Percentiles rank a stretch among this genome's conserved stretches.
These are phyloP conservation scores for Coemansia sp. DNA, from an alignment of 192 early-diverging fungal genomes.

Conservation along the genomic window DNA sequence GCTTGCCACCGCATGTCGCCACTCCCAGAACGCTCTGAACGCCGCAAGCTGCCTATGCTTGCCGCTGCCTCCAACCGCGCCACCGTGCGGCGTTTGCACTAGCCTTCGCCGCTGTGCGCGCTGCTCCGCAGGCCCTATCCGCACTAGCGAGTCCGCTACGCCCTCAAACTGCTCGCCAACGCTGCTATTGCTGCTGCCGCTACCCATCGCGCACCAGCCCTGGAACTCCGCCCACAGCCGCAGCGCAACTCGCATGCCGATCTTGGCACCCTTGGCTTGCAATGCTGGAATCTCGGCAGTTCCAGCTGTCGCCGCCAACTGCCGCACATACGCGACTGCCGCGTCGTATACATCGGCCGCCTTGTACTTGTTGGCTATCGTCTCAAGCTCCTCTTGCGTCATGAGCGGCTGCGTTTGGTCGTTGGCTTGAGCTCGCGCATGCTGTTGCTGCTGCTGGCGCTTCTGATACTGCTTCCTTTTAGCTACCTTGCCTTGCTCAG, in stretches of 20 bases:
- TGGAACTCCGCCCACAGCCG: slow-evolving; percentile 36
- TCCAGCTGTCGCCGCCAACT: slow-evolving; percentile 10
- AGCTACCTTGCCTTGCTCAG: not conserved
- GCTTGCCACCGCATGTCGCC: not conserved
- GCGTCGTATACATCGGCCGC: slow-evolving; percentile 10
- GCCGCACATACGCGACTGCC: not conserved
- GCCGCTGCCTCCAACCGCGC: not conserved
- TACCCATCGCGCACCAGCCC: slow-evolving; percentile 12
- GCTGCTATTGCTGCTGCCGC: not conserved
- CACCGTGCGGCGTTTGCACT: not conserved
- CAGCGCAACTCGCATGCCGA: slow-evolving; percentile 18
- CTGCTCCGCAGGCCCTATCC: not conserved
- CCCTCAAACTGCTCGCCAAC: slow-evolving; percentile 2
- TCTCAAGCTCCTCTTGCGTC: slow-evolving; percentile 6
- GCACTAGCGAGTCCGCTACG: slow-evolving; percentile 8
- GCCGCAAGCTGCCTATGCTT: not conserved
- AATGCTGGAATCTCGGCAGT: not conserved
- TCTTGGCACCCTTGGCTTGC: not conserved
- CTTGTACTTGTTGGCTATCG: not conserved
- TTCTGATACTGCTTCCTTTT: not conserved
- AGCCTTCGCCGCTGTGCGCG: not conserved
- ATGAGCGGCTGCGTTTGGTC: not conserved
- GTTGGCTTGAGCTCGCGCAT: not conserved
- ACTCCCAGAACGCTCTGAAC: not conserved
- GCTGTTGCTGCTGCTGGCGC: not conserved